Evolutionary conservation across 805 yeast genomes (phyloP).

Genomic region (Lipomyces anomalus): DNA sequence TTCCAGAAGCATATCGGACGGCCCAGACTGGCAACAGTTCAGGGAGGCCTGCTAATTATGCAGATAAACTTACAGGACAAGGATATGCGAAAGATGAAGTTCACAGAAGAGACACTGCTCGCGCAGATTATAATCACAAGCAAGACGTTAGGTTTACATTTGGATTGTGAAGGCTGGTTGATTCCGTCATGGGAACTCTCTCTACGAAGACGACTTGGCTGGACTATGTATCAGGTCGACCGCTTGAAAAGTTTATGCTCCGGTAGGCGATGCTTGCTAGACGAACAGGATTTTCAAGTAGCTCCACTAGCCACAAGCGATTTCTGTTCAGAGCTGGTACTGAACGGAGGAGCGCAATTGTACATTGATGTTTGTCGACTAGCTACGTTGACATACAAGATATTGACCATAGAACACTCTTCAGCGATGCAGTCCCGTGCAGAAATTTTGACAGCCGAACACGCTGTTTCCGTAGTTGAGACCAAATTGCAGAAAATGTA

Average conservation of each 20-base stretch:
- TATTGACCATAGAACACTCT: no score
- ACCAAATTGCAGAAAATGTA: constrained; percentile 19
- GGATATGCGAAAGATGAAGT: no score
- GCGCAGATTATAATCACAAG: no score
- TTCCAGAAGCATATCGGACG: constrained; percentile 22
- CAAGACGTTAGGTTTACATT: constrained; percentile 26
- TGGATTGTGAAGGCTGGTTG: constrained; percentile 28
- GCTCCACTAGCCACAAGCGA: constrained; percentile 26
- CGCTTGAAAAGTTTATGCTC: constrained; percentile 27
- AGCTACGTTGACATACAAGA: no score
- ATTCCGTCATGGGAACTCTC: constrained; percentile 31
- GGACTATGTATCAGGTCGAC: constrained; percentile 30
- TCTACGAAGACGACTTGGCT: constrained; percentile 28
- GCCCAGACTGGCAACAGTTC: constrained; percentile 37
- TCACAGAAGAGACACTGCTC: no score
- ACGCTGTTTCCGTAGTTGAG: no score
- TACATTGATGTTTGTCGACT: no score
- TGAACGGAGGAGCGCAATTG: no score
- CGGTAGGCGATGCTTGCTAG: constrained; percentile 27
- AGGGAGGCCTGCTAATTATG: constrained; percentile 34
- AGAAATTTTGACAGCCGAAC: no score
- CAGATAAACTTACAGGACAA: no score
- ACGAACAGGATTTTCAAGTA: constrained; percentile 28
- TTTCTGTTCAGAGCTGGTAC: constrained; percentile 20
- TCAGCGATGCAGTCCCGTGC: no score